Percentiles rank a stretch among this genome's conserved stretches.
These are phyloP conservation scores for Plicaturopsis crispa DNA, from an alignment of 768 basidiomycete genomes.

Conservation along the genomic window DNA sequence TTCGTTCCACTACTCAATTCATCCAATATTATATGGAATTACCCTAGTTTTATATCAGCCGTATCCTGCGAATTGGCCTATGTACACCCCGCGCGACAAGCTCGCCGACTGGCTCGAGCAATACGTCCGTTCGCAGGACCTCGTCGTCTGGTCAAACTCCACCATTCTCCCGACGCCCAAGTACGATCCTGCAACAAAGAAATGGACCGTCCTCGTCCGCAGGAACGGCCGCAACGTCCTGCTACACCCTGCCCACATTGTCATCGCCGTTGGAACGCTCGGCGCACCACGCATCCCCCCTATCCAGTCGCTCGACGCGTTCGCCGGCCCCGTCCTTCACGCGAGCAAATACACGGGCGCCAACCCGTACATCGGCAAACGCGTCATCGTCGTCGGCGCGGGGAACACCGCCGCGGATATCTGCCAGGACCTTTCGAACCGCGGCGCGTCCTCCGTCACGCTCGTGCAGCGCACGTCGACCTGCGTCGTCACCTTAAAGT, in stretches of 20 bases:
- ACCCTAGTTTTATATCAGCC: conserved; percentile 30
- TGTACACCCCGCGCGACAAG: conserved; percentile 32
- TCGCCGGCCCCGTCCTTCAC: conserved; percentile 25
- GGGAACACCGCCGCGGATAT: conserved; percentile 32
- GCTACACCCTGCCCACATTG: conserved; percentile 30
- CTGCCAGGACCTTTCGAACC: conserved; percentile 25
- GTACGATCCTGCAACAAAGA: conserved; percentile 22
- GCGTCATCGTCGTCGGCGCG: conserved; percentile 32
- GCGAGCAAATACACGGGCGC: conserved; percentile 23
- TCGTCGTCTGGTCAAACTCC: conserved; percentile 34
- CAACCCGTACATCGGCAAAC: conserved; percentile 21
- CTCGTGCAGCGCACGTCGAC: conserved; percentile 37
- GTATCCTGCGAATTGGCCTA: conserved; percentile 31
- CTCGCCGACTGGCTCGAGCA: conserved; percentile 37
- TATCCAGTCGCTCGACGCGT: conserved; percentile 16
- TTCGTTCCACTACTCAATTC: not conserved
- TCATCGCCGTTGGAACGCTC: conserved; percentile 29
- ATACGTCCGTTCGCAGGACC: conserved; percentile 31
- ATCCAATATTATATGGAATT: not conserved
- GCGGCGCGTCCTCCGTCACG: conserved; percentile 26
- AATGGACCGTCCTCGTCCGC: conserved; percentile 28
- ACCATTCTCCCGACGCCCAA: conserved; percentile 20
- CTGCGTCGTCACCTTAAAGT: conserved; percentile 17
- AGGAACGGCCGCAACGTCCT: conserved; percentile 19
- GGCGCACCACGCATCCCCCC: conserved; percentile 26